Base-by-base conservation (phyloP, 345 rosid species). In the Syzygium aqueum region DNA sequence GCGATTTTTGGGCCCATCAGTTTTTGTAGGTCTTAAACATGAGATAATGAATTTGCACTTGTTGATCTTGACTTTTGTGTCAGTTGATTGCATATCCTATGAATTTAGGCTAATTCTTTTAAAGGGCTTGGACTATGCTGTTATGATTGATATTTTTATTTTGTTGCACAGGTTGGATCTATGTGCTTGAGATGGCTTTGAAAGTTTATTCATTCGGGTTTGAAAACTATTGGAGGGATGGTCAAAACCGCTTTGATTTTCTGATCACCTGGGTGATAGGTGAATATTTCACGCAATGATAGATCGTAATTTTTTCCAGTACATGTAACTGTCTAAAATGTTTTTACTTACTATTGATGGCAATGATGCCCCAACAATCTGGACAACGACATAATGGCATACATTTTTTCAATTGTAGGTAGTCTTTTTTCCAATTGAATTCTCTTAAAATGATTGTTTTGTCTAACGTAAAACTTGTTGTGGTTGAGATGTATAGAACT, bases 231-330 rank as follows among this genome's bases (percentile, higher is more conserved):
- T 97, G 99, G 99, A 95, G 95, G 88, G 99, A 95, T 88, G 98
- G 99, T 86, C 96, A 95, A 91, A 97, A 97, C 88, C 95, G 96
- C 85, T 97, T 97, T 89, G 99, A 97, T 92, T 97, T 97, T 93
- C 84, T 95, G 85, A 90, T 97, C 89, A 96, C 99, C 61, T 94
- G 93, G 97, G 87, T 96, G 88, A 96, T 97, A 90, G 99, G 98
- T 97, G 92, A 92, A 25, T 85, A 37, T 77, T 77, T 13, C 56
- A n/a, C 37, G 53, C 40, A 10, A 73, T 73, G 49, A 73, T 37
- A 5, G 49, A 73, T 73, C 13, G 12, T 73, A 37, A 33, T 37
- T 19, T 73, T 67, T 67, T 67, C 80, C 80, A 67, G 46, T 67
- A 25, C 80, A 67, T 65, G 30, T 30, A 30, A 65, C 19, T 30